phyloP scores from a whole-genome alignment of 257 asterid species.

The Ilex asprella region DNA sequence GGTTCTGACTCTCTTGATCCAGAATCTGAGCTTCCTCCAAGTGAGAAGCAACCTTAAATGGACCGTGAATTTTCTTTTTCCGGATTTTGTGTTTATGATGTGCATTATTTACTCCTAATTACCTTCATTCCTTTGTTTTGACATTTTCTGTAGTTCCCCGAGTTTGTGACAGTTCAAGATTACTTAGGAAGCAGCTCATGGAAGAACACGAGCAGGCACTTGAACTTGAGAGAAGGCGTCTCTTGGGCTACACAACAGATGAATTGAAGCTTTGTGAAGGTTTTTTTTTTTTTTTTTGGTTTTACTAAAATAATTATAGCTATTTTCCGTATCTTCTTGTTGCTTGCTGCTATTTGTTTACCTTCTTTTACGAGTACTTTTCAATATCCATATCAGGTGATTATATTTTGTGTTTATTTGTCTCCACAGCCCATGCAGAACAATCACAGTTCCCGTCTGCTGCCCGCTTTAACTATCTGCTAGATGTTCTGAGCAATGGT shows the following conservation, averaged over 20 bases:
- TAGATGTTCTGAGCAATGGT: slow-evolving; percentile 5
- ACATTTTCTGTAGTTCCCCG: slow-evolving; percentile 13
- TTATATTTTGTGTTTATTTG: not conserved
- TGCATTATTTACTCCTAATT: not conserved
- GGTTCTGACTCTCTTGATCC: not conserved
- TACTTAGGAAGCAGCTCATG: slow-evolving; percentile 5
- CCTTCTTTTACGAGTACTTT: not conserved
- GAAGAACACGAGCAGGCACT: slow-evolving; percentile 7
- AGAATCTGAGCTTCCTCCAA: not conserved
- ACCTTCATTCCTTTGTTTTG: not conserved
- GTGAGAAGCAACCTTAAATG: not conserved
- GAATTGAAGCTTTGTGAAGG: not conserved
- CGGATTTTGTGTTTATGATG: not conserved
- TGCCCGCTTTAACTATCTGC: not conserved
- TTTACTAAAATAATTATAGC: not conserved
- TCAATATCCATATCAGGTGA: not conserved
- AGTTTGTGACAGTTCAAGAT: slow-evolving; percentile 1
- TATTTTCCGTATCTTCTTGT: not conserved
- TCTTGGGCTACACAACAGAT: not conserved
- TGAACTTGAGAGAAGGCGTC: not conserved
- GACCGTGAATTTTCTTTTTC: not conserved
- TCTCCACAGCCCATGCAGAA: not conserved
- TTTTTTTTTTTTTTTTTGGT: not conserved
- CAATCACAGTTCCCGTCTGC: not conserved
- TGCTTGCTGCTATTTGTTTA: not conserved